These are phyloP conservation scores for Apiosordaria backusii DNA, from an alignment of 495 filamentous ascomycete species.

Conservation along the genomic window DNA sequence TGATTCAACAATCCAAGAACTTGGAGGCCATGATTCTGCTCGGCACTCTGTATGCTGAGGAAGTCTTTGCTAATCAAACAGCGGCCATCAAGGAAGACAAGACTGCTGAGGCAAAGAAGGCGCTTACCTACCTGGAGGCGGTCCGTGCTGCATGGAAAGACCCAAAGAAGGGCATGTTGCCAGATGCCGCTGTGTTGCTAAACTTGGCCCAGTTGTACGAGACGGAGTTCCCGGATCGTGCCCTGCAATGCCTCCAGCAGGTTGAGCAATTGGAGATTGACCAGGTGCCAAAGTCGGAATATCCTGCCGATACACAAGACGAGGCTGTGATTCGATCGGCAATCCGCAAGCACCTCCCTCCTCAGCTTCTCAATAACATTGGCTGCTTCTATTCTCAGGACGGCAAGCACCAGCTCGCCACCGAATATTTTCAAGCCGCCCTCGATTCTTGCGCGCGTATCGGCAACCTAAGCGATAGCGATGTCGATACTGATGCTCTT, in stretches of 20 bases:
- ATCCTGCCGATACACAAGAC: constrained; percentile 59
- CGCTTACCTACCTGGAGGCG: constrained; percentile 72
- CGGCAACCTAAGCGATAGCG: constrained; percentile 57
- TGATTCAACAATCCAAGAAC: constrained; percentile 78
- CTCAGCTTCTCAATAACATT: constrained; percentile 94
- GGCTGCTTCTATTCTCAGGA: constrained; percentile 88
- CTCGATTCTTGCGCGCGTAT: constrained; percentile 79
- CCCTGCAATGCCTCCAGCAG: constrained; percentile 82
- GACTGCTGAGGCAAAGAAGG: constrained; percentile 73
- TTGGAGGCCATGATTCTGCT: constrained; percentile 89
- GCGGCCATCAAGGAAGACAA: constrained; percentile 81
- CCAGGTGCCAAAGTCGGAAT: constrained; percentile 63
- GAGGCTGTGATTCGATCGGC: constrained; percentile 54
- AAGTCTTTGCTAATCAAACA: constrained; percentile 76
- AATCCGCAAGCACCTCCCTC: constrained; percentile 72
- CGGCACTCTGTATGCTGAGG: constrained; percentile 86
- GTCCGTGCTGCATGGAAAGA: constrained; percentile 92
- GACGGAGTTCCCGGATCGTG: constrained; percentile 76
- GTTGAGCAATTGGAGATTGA: constrained; percentile 84
- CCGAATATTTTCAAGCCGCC: constrained; percentile 81
- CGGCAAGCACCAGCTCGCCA: constrained; percentile 76
- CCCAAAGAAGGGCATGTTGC: constrained; percentile 67
- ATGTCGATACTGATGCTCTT: constrained; percentile 79
- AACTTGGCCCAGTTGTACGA: constrained; percentile 92
- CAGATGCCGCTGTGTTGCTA: constrained; percentile 84